phyloP scores from a whole-genome alignment of 352 stramenopile genomes.

The Pythium rishiriense region DNA sequence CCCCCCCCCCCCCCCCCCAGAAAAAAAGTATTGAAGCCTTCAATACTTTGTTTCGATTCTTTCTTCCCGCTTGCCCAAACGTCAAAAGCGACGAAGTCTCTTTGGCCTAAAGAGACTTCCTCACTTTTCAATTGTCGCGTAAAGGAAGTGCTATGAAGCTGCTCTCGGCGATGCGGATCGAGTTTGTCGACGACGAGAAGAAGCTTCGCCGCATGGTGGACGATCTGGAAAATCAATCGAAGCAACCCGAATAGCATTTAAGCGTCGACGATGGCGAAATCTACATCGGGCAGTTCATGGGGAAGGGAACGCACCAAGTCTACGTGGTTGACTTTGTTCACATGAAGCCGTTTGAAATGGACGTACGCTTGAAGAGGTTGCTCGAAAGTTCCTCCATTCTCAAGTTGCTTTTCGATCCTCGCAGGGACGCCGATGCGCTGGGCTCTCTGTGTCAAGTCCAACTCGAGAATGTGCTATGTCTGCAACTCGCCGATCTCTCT shows the following conservation, averaged over 20 bases:
- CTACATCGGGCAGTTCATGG: constrained; percentile 2
- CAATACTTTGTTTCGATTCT: too few relatives aligned
- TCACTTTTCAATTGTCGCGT: too few relatives aligned
- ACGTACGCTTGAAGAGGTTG: neutral
- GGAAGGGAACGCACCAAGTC: constrained; percentile 1
- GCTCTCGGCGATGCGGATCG: too few relatives aligned
- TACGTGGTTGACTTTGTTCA: constrained; percentile 6
- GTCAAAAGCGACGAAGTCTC: too few relatives aligned
- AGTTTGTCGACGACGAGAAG: constrained; percentile 1
- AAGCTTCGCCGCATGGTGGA: constrained; percentile 7
- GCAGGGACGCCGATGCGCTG: constrained; percentile 7
- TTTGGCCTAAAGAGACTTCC: too few relatives aligned
- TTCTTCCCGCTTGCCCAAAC: too few relatives aligned
- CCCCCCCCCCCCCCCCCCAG: too few relatives aligned
- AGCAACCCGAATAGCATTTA: neutral
- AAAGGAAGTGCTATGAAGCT: too few relatives aligned
- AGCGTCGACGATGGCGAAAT: constrained; percentile 7
- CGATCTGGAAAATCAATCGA: constrained; percentile 4
- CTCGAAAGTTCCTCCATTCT: neutral
- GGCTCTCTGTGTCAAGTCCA: constrained; percentile 4
- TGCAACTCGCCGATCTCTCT: neutral
- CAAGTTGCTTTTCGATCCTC: constrained; percentile 8
- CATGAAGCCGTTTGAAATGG: constrained; percentile 5
- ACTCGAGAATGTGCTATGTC: neutral
- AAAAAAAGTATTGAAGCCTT: too few relatives aligned